phyloP scores from a whole-genome alignment of 1,284 basidiomycete genomes.

The Somion occarium region DNA sequence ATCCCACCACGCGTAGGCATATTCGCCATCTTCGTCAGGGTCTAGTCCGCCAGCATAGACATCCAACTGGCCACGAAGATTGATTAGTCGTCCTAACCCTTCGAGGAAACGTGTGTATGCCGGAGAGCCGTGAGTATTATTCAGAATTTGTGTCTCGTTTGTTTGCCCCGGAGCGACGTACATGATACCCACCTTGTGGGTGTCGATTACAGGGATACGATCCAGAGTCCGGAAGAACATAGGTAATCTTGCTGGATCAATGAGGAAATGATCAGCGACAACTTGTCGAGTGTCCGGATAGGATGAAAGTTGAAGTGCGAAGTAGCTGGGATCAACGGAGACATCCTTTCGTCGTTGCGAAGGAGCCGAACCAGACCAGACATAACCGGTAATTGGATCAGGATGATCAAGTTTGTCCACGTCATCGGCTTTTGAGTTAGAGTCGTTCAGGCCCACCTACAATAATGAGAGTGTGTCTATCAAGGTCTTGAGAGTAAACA shows the following conservation, averaged over 20 bases:
- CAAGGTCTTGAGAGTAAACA: background rate
- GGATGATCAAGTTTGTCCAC: slow-evolving; percentile 22
- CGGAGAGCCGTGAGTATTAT: slow-evolving; percentile 90
- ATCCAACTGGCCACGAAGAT: slow-evolving; percentile 87
- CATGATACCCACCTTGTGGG: slow-evolving; percentile 94
- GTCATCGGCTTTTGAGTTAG: slow-evolving; percentile 1
- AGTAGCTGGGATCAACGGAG: slow-evolving; percentile 81
- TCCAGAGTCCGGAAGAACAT: slow-evolving; percentile 73
- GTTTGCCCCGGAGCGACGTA: slow-evolving; percentile 94
- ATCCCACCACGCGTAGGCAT: slow-evolving; percentile 98
- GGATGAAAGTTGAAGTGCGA: slow-evolving; percentile 84
- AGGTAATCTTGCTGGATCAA: slow-evolving; percentile 49
- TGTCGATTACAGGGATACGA: slow-evolving; percentile 92
- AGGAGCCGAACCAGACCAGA: slow-evolving; percentile 81
- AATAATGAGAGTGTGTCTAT: background rate
- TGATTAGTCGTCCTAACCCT: slow-evolving; percentile 85
- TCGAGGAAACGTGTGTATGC: slow-evolving; percentile 93
- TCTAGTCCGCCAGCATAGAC: slow-evolving; percentile 95
- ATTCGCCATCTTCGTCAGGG: slow-evolving; percentile 86
- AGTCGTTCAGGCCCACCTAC: background rate
- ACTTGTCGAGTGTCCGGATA: slow-evolving; percentile 53
- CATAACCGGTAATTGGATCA: slow-evolving; percentile 72
- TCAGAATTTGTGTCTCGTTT: slow-evolving; percentile 82
- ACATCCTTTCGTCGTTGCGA: slow-evolving; percentile 86
- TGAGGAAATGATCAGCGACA: slow-evolving; percentile 40